Conservation (phyloP, 192 early-diverging fungal species). For the Coemansia erecta region DNA sequence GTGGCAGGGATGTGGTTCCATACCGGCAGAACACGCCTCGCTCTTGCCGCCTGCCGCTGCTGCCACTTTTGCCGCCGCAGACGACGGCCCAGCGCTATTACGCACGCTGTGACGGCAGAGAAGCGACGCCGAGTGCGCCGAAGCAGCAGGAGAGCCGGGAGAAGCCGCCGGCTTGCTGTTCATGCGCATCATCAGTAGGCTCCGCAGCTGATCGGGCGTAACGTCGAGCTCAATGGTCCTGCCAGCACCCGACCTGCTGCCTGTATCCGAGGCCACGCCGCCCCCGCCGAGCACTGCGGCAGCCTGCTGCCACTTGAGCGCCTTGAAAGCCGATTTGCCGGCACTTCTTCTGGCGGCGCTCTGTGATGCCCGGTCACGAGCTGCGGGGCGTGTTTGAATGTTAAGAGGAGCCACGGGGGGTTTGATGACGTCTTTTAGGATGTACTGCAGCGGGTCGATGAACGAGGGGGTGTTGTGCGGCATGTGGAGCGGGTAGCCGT, state of each 20-base stretch:
- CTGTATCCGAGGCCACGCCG: not conserved
- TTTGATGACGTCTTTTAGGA: slow-evolving; percentile 12
- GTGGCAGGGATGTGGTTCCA: too few relatives aligned
- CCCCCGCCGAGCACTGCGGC: not conserved
- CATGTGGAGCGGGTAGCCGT: not conserved
- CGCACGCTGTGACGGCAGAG: too few relatives aligned
- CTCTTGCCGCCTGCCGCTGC: too few relatives aligned
- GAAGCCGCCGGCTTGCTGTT: not conserved
- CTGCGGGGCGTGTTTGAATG: not conserved
- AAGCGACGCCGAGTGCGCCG: too few relatives aligned
- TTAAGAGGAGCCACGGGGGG: not conserved
- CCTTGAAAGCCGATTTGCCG: too few relatives aligned
- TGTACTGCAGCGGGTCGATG: slow-evolving; percentile 36
- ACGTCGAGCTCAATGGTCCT: slow-evolving; percentile 6
- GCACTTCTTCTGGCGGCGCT: too few relatives aligned
- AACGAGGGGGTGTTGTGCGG: not conserved
- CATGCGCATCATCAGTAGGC: slow-evolving; percentile 3
- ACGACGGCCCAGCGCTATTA: too few relatives aligned
- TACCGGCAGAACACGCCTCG: too few relatives aligned
- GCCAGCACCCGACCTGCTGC: not conserved
- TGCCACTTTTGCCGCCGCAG: too few relatives aligned
- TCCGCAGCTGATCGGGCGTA: slow-evolving; percentile 5
- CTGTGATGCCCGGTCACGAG: too few relatives aligned
- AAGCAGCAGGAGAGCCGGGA: not conserved
- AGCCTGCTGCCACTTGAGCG: too few relatives aligned